Evolutionary conservation across 2,329 filamentous ascomycete species (phyloP).

Genomic region (Atkinsonella hypoxylon): DNA sequence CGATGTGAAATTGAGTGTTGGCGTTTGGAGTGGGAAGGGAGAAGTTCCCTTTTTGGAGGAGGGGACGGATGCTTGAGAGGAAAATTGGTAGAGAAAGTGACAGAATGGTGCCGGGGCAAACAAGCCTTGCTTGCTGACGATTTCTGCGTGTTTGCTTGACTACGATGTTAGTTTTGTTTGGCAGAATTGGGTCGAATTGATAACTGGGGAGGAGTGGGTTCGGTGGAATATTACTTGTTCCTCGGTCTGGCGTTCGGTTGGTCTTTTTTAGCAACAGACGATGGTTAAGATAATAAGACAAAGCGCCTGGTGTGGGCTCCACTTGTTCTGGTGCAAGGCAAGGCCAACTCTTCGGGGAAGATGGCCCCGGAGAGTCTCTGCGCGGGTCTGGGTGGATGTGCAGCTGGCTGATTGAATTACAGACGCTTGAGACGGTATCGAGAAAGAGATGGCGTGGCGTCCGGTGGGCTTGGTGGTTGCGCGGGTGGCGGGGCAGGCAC

Average conservation of each 20-base stretch:
- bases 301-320: too few relatives aligned
- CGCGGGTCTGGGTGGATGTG: too few relatives aligned
- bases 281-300: too few relatives aligned
- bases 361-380: too few relatives aligned
- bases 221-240: not conserved
- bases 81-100: not conserved
- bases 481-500: conserved; percentile 1
- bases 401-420: too few relatives aligned
- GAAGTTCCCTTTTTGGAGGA: not conserved
- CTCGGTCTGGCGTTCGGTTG: not conserved
- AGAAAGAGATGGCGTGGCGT: too few relatives aligned
- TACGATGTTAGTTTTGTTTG: not conserved
- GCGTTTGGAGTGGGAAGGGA: not conserved
- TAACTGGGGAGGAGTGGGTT: not conserved
- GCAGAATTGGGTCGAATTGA: not conserved
- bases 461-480: not conserved
- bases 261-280: too few relatives aligned
- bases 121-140: conserved; percentile 1
- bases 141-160: conserved; percentile 1
- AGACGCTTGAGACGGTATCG: too few relatives aligned
- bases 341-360: too few relatives aligned
- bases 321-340: too few relatives aligned
- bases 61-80: not conserved
- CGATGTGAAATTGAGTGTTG: not conserved
- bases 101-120: not conserved